A percentile compares a stretch with the other conserved stretches of the same genome.
Evolutionary conservation across 306 rosid species (phyloP).

Genomic region (Gastrolobium bilobum): DNA sequence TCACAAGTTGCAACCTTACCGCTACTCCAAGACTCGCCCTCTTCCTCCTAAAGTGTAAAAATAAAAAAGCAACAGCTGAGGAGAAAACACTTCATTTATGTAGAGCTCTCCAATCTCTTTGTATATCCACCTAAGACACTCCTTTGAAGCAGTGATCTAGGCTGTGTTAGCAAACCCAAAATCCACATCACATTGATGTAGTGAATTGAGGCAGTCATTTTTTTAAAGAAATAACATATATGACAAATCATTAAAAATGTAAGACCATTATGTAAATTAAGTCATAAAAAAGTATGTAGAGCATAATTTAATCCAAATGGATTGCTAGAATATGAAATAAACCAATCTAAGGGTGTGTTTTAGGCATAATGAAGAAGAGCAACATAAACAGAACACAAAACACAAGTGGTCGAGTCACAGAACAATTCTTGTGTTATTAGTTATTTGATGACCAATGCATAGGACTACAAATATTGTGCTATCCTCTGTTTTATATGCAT

Average conservation of each 20-base stretch:
- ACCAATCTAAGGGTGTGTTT: not conserved
- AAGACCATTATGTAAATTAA: not conserved
- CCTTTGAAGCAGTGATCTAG: not conserved
- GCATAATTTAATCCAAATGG: constrained; percentile 15
- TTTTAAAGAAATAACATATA: not conserved
- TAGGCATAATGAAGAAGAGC: too few relatives aligned
- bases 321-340: not conserved
- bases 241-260: not conserved
- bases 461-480: too few relatives aligned
- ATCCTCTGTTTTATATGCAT: too few relatives aligned
- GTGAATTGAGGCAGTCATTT: not conserved
- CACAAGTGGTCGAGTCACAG: too few relatives aligned
- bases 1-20: too few relatives aligned
- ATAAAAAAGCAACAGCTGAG: not conserved
- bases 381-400: too few relatives aligned
- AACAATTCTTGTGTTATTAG: too few relatives aligned
- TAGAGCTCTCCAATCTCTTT: not conserved
- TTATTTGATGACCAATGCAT: too few relatives aligned
- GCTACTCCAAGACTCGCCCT: too few relatives aligned
- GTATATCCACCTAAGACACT: not conserved
- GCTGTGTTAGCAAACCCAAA: not conserved
- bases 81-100: not conserved
- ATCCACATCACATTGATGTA: constrained; percentile 3
- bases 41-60: not conserved
- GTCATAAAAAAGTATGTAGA: constrained; percentile 7